These are phyloP conservation scores for Leishmania tarentolae DNA, from an alignment of 208 protist species.

Conservation along the genomic window DNA sequence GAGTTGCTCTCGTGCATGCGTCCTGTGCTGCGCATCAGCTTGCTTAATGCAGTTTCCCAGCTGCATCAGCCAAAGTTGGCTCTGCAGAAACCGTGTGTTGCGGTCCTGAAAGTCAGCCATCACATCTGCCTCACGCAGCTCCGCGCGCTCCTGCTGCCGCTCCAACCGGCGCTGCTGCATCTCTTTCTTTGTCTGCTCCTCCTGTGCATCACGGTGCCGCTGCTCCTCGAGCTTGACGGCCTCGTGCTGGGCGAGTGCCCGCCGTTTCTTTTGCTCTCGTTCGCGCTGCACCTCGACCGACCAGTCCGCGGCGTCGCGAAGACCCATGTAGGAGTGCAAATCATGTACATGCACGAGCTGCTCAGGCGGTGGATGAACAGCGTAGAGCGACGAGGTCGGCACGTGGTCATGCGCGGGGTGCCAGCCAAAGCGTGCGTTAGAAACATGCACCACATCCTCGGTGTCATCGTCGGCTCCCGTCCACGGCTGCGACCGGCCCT, in stretches of 20 bases:
- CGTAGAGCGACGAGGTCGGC: constrained; percentile 10
- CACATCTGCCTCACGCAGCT: constrained; percentile 8
- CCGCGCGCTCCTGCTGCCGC: constrained; percentile 21
- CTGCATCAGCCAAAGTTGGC: constrained; percentile 28
- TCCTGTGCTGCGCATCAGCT: constrained; percentile 13
- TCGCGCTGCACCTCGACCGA: constrained; percentile 23
- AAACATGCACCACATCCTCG: not conserved
- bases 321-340: constrained; percentile 16
- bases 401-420: not conserved
- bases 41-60: constrained; percentile 8
- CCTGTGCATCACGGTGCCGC: constrained; percentile 18
- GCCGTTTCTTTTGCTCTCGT: constrained; percentile 19
- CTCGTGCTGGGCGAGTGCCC: constrained; percentile 23
- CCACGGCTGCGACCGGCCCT: not conserved
- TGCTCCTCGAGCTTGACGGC: constrained; percentile 27
- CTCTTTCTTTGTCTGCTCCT: constrained; percentile 18
- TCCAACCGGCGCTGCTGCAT: constrained; percentile 13
- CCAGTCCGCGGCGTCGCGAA: constrained; percentile 35
- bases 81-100: constrained; percentile 21
- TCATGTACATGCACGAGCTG: constrained; percentile 23
- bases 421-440: not conserved
- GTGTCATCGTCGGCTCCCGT: not conserved
- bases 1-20: constrained; percentile 13
- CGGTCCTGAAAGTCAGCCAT: constrained; percentile 21
- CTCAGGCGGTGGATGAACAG: not conserved